Percentiles rank a stretch among this genome's conserved stretches.
Evolutionary conservation across 2,329 filamentous ascomycete genomes (phyloP).

Genomic region (Biscogniauxia sp.): DNA sequence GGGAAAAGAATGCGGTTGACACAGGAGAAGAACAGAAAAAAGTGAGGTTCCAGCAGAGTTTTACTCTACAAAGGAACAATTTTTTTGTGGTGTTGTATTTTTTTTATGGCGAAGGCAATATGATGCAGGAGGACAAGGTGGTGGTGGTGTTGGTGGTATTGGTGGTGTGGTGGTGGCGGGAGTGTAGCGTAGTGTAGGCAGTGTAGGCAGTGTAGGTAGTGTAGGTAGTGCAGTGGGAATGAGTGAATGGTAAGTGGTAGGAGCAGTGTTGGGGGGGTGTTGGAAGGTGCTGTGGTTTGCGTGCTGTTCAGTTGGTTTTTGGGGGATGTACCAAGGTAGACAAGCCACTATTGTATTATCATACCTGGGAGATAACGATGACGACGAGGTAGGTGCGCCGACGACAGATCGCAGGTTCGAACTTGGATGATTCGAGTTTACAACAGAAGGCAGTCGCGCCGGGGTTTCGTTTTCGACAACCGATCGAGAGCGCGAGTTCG

Average conservation of each 20-base stretch:
- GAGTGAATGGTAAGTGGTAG: too few relatives aligned
- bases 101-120: neutral
- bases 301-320: neutral
- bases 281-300: neutral
- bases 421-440: slow-evolving; percentile 9
- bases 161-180: too few relatives aligned
- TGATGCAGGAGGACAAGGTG: neutral
- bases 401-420: slow-evolving; percentile 7
- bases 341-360: neutral
- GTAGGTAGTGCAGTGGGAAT: too few relatives aligned
- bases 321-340: neutral
- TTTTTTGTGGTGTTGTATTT: neutral
- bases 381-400: neutral
- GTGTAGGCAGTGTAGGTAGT: too few relatives aligned
- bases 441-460: slow-evolving; percentile 47
- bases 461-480: slow-evolving; percentile 52
- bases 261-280: neutral
- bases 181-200: too few relatives aligned
- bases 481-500: slow-evolving; percentile 50
- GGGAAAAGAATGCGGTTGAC: neutral
- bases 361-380: slow-evolving; percentile 2
- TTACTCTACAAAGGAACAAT: neutral
- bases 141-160: too few relatives aligned
- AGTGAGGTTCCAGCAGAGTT: neutral
- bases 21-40: neutral